phyloP scores from a whole-genome alignment of 106 monocot genomes.

The Allium sativum region DNA sequence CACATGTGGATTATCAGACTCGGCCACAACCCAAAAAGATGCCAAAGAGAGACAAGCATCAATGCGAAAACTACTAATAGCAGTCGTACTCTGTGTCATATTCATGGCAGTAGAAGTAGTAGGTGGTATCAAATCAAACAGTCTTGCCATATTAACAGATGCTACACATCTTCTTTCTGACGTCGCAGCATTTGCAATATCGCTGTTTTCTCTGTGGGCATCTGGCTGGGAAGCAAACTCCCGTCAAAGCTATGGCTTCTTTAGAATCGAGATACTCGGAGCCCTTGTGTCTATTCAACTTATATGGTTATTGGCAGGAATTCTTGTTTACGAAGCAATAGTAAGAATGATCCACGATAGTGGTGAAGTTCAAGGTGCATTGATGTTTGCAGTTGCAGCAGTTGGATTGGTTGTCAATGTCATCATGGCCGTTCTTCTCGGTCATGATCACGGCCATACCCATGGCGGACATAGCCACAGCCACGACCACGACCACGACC shows the following conservation, averaged over 20 bases:
- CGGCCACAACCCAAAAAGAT: conserved; percentile 20
- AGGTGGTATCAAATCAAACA: conserved; percentile 71
- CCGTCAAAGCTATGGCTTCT: conserved; percentile 57
- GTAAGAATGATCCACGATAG: conserved; percentile 22
- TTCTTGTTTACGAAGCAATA: conserved; percentile 54
- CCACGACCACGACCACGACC: conserved; percentile 5
- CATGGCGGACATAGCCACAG: not conserved
- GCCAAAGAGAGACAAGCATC: conserved; percentile 38
- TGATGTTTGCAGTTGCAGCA: conserved; percentile 56
- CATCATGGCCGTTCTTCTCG: conserved; percentile 42
- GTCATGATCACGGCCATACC: conserved; percentile 48
- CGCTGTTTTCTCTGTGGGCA: conserved; percentile 65
- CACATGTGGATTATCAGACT: conserved; percentile 41
- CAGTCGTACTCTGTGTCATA: conserved; percentile 41
- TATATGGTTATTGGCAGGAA: conserved; percentile 58
- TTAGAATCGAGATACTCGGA: conserved; percentile 62
- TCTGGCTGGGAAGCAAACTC: conserved; percentile 71
- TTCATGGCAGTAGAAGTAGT: conserved; percentile 56
- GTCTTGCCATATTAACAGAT: conserved; percentile 66
- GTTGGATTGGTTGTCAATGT: conserved; percentile 59
- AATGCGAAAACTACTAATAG: conserved; percentile 49
- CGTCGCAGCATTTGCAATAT: conserved; percentile 60
- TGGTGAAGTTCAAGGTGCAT: conserved; percentile 44
- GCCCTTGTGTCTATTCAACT: conserved; percentile 60
- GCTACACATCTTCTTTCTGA: conserved; percentile 74